phyloP scores from a whole-genome alignment of 2,329 filamentous ascomycete genomes.

The Botryotinia calthae region DNA sequence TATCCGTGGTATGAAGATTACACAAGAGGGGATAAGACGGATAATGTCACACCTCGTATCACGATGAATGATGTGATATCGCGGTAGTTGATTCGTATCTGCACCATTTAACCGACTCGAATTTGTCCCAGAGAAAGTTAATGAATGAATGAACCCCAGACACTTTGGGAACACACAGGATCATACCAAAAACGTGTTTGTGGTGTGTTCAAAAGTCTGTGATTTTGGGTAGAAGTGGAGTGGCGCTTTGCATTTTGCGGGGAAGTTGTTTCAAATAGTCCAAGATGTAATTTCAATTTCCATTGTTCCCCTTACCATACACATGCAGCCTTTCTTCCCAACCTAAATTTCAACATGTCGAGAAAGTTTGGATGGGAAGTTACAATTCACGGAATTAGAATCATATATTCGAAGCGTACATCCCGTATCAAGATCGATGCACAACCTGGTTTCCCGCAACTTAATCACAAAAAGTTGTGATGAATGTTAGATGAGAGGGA shows the following conservation, averaged over 20 bases:
- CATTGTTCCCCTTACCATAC: background rate
- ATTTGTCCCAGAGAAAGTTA: background rate
- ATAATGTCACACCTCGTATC: background rate
- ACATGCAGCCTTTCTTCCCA: background rate
- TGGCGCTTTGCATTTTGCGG: constrained; percentile 17
- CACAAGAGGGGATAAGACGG: background rate
- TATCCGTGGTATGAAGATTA: background rate
- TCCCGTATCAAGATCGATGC: background rate
- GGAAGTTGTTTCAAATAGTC: constrained; percentile 19
- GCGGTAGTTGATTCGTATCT: constrained; percentile 7
- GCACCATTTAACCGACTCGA: background rate
- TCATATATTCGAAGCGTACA: background rate
- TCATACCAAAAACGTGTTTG: constrained; percentile 6
- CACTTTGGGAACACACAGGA: background rate
- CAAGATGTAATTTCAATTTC: background rate
- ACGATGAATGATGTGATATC: background rate
- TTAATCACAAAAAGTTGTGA: background rate
- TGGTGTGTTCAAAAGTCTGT: background rate
- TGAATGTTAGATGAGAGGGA: background rate
- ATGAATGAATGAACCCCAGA: background rate
- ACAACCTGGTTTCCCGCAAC: background rate
- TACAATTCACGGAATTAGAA: background rate
- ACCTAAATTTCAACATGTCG: background rate
- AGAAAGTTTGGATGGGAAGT: background rate
- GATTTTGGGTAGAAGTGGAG: constrained; percentile 5